Evolutionary conservation across 352 stramenopile genomes (phyloP).

Genomic region (Pythium rhizo-oryzae): DNA sequence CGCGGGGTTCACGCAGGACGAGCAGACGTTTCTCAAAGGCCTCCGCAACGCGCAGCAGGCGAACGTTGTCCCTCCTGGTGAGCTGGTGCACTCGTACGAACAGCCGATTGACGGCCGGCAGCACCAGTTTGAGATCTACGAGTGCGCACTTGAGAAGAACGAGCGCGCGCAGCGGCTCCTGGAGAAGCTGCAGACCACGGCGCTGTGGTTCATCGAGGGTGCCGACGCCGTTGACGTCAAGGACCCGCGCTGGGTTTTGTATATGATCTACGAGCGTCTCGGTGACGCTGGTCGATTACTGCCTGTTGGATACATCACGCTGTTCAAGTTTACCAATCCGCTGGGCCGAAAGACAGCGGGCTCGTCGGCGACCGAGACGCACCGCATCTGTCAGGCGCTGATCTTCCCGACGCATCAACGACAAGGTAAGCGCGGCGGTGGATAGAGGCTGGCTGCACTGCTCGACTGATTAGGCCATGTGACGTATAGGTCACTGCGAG

Average conservation of each 20-base stretch:
- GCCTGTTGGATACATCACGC: slow-evolving; percentile 71
- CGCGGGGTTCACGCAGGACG: slow-evolving; percentile 40
- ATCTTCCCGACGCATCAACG: slow-evolving; percentile 80
- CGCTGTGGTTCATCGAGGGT: slow-evolving; percentile 89
- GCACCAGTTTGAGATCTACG: slow-evolving; percentile 69
- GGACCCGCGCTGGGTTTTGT: slow-evolving; percentile 77
- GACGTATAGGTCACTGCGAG: slow-evolving; percentile 61
- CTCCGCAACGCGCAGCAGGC: slow-evolving; percentile 21
- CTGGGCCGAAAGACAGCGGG: slow-evolving; percentile 51
- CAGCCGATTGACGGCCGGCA: slow-evolving; percentile 25
- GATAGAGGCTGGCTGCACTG: too few relatives aligned
- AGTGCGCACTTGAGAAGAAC: slow-evolving; percentile 61
- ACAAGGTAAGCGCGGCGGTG: slow-evolving; percentile 43
- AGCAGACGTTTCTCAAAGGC: slow-evolving; percentile 32
- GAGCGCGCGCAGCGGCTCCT: slow-evolving; percentile 54
- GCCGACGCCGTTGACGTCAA: slow-evolving; percentile 73
- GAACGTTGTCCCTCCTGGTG: slow-evolving; percentile 48
- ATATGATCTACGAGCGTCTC: slow-evolving; percentile 70
- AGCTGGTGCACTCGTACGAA: slow-evolving; percentile 45
- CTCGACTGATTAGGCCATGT: too few relatives aligned
- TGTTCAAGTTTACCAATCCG: slow-evolving; percentile 87
- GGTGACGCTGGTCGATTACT: slow-evolving; percentile 27
- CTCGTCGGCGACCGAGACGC: slow-evolving; percentile 56
- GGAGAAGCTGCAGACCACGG: slow-evolving; percentile 67
- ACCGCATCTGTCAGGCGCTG: slow-evolving; percentile 84